phyloP scores from a whole-genome alignment of 2,329 filamentous ascomycete genomes.

The Trichoderma guizhouense region DNA sequence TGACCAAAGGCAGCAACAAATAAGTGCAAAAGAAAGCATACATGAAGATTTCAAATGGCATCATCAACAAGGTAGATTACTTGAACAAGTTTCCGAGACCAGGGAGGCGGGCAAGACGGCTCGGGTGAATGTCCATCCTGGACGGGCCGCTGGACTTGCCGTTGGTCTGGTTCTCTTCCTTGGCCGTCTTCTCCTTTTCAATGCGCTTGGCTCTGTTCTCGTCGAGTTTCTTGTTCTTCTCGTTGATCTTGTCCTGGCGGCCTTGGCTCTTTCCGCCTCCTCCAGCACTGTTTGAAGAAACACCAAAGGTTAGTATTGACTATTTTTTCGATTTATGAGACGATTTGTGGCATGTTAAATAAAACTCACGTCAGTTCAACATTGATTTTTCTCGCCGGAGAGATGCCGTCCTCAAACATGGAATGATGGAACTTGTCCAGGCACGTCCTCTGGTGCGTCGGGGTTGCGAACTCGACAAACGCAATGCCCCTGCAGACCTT shows the following conservation, averaged over 20 bases:
- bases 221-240: slow-evolving; percentile 82
- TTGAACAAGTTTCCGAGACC: not conserved
- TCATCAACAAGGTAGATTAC: not conserved
- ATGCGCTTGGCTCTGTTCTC: slow-evolving; percentile 56
- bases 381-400: slow-evolving; percentile 72
- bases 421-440: slow-evolving; percentile 88
- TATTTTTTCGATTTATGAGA: too few species aligned
- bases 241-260: slow-evolving; percentile 72
- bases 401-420: slow-evolving; percentile 59
- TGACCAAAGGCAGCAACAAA: not conserved
- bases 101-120: slow-evolving; percentile 40
- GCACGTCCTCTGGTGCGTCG: slow-evolving; percentile 88
- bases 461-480: slow-evolving; percentile 85
- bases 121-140: slow-evolving; percentile 48
- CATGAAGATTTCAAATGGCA: not conserved
- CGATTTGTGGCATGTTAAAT: not conserved
- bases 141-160: slow-evolving; percentile 20
- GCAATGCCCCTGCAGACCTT: slow-evolving; percentile 70
- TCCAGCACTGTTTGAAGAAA: slow-evolving; percentile 59
- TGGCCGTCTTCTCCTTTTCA: slow-evolving; percentile 43
- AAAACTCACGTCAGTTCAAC: slow-evolving; percentile 77
- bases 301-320: not conserved
- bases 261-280: slow-evolving; percentile 75
- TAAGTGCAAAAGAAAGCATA: not conserved
- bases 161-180: slow-evolving; percentile 29